Conservation (phyloP, 495 filamentous ascomycete species). For the Aspergillus sclerotioniger region DNA sequence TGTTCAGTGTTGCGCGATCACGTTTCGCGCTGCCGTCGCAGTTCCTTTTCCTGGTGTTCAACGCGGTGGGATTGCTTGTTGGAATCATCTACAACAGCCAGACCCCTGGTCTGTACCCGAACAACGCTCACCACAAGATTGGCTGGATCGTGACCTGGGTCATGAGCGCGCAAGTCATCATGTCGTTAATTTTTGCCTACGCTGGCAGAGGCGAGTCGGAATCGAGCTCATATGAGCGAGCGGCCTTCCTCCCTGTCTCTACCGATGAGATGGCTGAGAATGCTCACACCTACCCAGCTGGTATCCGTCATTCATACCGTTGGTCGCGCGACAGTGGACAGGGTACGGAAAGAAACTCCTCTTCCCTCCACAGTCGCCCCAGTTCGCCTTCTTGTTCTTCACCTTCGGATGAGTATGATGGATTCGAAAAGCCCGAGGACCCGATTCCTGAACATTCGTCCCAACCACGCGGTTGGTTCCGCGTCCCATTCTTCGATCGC, state of each 20-base stretch:
- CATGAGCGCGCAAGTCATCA: slow-evolving; percentile 62
- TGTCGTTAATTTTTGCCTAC: slow-evolving; percentile 62
- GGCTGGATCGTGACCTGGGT: slow-evolving; percentile 84
- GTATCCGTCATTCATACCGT: slow-evolving; percentile 50
- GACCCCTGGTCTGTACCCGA: slow-evolving; percentile 84
- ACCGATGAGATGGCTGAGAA: slow-evolving; percentile 65
- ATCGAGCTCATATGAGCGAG: slow-evolving; percentile 32
- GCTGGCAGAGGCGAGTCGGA: slow-evolving; percentile 36
- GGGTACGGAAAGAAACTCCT: slow-evolving; percentile 71
- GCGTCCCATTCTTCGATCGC: slow-evolving; percentile 44
- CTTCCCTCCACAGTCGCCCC: slow-evolving; percentile 66
- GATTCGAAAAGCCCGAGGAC: slow-evolving; percentile 53
- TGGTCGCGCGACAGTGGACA: slow-evolving; percentile 88
- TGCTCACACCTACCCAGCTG: slow-evolving; percentile 48
- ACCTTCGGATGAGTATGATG: slow-evolving; percentile 50
- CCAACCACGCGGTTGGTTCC: slow-evolving; percentile 44
- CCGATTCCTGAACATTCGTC: slow-evolving; percentile 33
- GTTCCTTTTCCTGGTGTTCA: slow-evolving; percentile 69
- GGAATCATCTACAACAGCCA: slow-evolving; percentile 75
- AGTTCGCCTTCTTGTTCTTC: slow-evolving; percentile 54
- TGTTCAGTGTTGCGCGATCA: slow-evolving; percentile 82
- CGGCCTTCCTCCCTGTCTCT: slow-evolving; percentile 66
- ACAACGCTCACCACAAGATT: slow-evolving; percentile 84
- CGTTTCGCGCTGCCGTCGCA: slow-evolving; percentile 70
- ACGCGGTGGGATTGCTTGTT: slow-evolving; percentile 68